Base-by-base conservation (phyloP, 495 filamentous ascomycete species). In the Hypoxylon trugodes region DNA sequence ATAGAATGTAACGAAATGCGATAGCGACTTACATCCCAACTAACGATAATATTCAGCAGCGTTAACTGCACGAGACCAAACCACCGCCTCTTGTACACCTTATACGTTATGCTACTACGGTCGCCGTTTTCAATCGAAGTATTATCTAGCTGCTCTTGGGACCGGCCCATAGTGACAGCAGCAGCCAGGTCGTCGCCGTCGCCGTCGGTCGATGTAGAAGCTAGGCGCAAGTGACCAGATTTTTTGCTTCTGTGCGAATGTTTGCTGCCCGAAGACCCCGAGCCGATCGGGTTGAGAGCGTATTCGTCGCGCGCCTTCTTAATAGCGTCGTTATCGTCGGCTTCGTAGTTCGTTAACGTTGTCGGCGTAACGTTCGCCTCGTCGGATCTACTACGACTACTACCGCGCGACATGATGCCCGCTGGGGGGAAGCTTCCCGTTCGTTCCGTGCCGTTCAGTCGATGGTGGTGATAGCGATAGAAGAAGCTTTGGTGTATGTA, bases 31-130 rank as follows among this genome's bases (percentile, higher is more conserved):
- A 96, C 92, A 81, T 95, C 91, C 94, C 93, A 97, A 71, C 90
- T 94, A 22, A 96, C 88, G 50, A 98, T 86, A 45, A 97, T 90
- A 72, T 98, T 98, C 74, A 97, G 69, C 68, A 98, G 74, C 12
- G 93, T 89, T 66, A 98, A 74, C 76, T 96, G 89, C 13, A 83
- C 76, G 47, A 98, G 76, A 0, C 95, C 95, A 76, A 96, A 93
- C 85, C 92, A 98, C 28, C 95, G 81, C 59, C 92, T 82, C 76
- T 90, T 95, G 66, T 98, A 98, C 45, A 96, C 89, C 68, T 84
- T 87, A 73, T 91, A 96, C 35, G 58, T 54, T n/a, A 54, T 49
- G 26, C 19, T 64, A 43, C 55, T 51, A 40, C 68, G 9, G 15
- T 67, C 45, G 33, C 53, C 49, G 18, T 60, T 18, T 21, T 67